Percentiles rank a stretch among this genome's conserved stretches.
These are phyloP conservation scores for Ophiostoma ips DNA, from an alignment of 2,329 filamentous ascomycete species.

Conservation along the genomic window DNA sequence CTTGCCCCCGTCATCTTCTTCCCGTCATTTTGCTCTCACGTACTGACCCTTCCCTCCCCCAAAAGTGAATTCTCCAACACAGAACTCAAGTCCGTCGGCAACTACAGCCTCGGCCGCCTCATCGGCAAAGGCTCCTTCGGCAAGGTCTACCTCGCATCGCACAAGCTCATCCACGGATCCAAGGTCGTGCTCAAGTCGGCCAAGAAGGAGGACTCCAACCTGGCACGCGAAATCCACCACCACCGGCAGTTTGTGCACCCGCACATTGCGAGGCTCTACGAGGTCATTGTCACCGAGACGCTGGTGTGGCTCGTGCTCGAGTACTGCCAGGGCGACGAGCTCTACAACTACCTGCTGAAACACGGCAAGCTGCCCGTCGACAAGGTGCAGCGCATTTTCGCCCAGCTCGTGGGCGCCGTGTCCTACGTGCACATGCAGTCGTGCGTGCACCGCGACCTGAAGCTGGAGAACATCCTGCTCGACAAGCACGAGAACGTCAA, in stretches of 20 bases:
- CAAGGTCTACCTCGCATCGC: slow-evolving; percentile 89
- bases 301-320: slow-evolving; percentile 95
- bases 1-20: neutral
- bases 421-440: slow-evolving; percentile 89
- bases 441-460: slow-evolving; percentile 92
- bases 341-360: slow-evolving; percentile 88
- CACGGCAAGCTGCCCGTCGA: slow-evolving; percentile 71
- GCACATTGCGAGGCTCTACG: slow-evolving; percentile 91
- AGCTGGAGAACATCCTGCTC: slow-evolving; percentile 89
- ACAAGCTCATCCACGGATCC: slow-evolving; percentile 96
- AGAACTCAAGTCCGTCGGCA: slow-evolving; percentile 84
- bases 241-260: slow-evolving; percentile 96
- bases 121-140: slow-evolving; percentile 98
- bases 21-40: neutral
- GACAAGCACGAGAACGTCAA: slow-evolving; percentile 98
- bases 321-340: slow-evolving; percentile 90
- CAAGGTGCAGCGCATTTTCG: slow-evolving; percentile 91
- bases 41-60: slow-evolving; percentile 11
- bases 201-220: slow-evolving; percentile 87
- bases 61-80: slow-evolving; percentile 92
- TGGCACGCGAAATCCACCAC: slow-evolving; percentile 95
- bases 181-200: slow-evolving; percentile 99
- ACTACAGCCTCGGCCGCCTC: slow-evolving; percentile 79
- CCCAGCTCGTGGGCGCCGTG: slow-evolving; percentile 88
- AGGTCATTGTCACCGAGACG: slow-evolving; percentile 92